phyloP scores from a whole-genome alignment of 331 rosid genomes.

The Phaseolus coccineus region DNA sequence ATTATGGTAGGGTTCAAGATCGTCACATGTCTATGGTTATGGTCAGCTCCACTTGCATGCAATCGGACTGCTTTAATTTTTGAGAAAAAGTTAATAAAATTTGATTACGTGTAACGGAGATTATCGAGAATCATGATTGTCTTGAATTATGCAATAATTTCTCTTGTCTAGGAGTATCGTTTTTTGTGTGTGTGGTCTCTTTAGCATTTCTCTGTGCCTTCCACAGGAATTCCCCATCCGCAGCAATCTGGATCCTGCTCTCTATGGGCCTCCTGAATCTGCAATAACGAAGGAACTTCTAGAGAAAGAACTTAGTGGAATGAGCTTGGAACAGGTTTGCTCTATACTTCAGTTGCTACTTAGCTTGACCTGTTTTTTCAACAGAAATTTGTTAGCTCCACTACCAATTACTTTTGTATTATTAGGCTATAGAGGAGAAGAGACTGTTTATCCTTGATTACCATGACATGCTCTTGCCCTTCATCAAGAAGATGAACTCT shows the following conservation, averaged over 20 bases:
- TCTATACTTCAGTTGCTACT: conserved; percentile 19
- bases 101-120: not conserved
- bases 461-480: conserved; percentile 85
- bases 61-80: not conserved
- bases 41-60: not conserved
- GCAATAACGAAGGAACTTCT: conserved; percentile 79
- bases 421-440: conserved; percentile 85
- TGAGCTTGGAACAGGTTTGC: conserved; percentile 79
- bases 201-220: conserved; percentile 21
- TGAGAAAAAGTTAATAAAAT: not conserved
- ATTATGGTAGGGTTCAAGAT: no score
- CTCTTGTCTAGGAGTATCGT: not conserved
- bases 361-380: conserved; percentile 30
- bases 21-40: not conserved
- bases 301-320: conserved; percentile 78
- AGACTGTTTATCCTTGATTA: conserved; percentile 84
- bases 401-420: conserved; percentile 24
- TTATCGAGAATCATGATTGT: not conserved
- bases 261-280: conserved; percentile 84
- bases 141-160: not conserved
- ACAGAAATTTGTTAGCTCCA: conserved; percentile 14
- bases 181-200: conserved; percentile 22
- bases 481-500: conserved; percentile 80
- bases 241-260: conserved; percentile 79
- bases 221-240: conserved; percentile 81